A percentile compares a stretch with the other conserved stretches of the same genome.
phyloP scores from a whole-genome alignment of 176 grass and related monocot species.

The Chloris gayana region DNA sequence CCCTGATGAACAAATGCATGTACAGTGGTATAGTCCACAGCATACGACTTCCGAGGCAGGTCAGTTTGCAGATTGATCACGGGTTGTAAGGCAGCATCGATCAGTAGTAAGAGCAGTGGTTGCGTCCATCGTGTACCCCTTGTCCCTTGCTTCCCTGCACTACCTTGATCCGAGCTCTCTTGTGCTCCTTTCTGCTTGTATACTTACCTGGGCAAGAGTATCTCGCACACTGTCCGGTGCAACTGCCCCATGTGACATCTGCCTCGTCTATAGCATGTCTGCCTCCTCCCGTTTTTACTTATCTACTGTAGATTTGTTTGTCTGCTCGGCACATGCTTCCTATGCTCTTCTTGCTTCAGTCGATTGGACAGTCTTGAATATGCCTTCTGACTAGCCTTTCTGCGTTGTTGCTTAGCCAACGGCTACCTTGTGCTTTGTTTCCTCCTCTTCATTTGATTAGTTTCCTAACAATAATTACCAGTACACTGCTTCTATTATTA shows the following conservation, averaged over 20 bases:
- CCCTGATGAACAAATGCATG: neutral
- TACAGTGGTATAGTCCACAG: neutral
- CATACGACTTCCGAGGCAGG: neutral
- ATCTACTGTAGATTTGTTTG: too few relatives aligned
- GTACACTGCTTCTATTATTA: too few relatives aligned
- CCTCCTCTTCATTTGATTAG: too few relatives aligned
- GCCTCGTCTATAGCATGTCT: neutral
- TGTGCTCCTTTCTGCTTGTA: slow-evolving; percentile 39
- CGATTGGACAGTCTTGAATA: neutral
- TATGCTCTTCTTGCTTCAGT: neutral
- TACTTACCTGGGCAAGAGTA: neutral
- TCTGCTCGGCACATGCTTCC: neutral
- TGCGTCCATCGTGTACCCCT: slow-evolving; percentile 16
- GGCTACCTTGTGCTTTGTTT: neutral
- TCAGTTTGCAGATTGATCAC: neutral
- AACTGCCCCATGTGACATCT: slow-evolving; percentile 43
- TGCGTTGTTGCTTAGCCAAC: neutral
- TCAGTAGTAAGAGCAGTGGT: neutral
- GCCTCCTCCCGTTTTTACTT: too few relatives aligned
- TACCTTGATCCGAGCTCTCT: slow-evolving; percentile 15
- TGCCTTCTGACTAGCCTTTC: slow-evolving; percentile 6
- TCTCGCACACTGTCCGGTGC: neutral
- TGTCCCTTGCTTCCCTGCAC: slow-evolving; percentile 25
- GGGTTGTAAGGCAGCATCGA: neutral
- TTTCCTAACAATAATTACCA: too few relatives aligned